Percentiles rank a stretch among this genome's conserved stretches.
phyloP scores from a whole-genome alignment of 495 filamentous ascomycete species.

The Oleoguttula mirabilis region DNA sequence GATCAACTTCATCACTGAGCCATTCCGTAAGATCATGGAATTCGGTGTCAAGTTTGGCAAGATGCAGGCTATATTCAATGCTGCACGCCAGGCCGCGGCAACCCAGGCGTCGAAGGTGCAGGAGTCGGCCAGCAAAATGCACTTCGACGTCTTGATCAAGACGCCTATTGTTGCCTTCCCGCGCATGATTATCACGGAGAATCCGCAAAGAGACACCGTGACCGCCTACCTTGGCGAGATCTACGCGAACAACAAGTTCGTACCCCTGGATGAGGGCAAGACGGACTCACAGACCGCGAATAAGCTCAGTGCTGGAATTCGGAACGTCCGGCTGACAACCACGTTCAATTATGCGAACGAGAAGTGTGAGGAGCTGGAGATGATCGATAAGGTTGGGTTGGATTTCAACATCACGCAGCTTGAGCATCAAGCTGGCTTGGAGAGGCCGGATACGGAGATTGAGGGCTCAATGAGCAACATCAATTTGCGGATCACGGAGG shows the following conservation, averaged over 20 bases:
- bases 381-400: conserved; percentile 92
- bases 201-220: conserved; percentile 61
- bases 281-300: conserved; percentile 64
- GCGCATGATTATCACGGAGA: conserved; percentile 47
- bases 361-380: conserved; percentile 72
- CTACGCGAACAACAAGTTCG: conserved; percentile 87
- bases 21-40: conserved; percentile 95
- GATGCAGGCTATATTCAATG: conserved; percentile 99
- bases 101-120: conserved; percentile 88
- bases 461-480: conserved; percentile 84
- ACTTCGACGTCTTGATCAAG: conserved; percentile 84
- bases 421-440: conserved; percentile 63
- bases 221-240: conserved; percentile 95
- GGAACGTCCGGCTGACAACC: conserved; percentile 82
- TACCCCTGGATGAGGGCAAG: conserved; percentile 57
- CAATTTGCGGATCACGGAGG: conserved; percentile 78
- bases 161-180: conserved; percentile 96
- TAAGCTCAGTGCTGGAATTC: conserved; percentile 79
- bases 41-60: conserved; percentile 97
- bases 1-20: conserved; percentile 90
- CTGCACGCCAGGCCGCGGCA: conserved; percentile 86
- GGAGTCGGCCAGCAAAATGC: conserved; percentile 74
- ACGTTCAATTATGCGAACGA: conserved; percentile 69
- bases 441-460: conserved; percentile 84
- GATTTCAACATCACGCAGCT: conserved; percentile 82